Conservation (phyloP, 306 rosid species). For the Biancaea sappan region DNA sequence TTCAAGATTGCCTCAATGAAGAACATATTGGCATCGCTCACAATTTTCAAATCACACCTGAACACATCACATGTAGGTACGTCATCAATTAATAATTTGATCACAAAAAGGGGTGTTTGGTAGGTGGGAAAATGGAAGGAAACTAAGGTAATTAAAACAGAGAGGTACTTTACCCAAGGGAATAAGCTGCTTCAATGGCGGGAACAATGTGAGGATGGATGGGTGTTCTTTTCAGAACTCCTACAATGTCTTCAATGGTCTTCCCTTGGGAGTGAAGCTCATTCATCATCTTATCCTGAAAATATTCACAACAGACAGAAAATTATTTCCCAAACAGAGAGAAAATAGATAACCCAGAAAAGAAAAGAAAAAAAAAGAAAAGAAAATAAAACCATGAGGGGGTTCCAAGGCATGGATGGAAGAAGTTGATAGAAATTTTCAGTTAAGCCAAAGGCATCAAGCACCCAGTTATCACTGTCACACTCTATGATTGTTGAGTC, state of each 20-base stretch:
- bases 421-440: constrained; percentile 58
- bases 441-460: constrained; percentile 51
- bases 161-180: constrained; percentile 53
- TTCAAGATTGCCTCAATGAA: constrained; percentile 64
- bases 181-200: constrained; percentile 56
- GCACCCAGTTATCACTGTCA: constrained; percentile 78
- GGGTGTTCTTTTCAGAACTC: constrained; percentile 52
- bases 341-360: background rate
- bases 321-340: background rate
- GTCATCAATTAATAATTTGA: too few species aligned
- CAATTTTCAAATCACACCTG: constrained; percentile 69
- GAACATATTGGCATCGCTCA: constrained; percentile 68
- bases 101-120: background rate
- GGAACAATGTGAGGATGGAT: constrained; percentile 53
- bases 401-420: constrained; percentile 56
- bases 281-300: constrained; percentile 61
- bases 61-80: too few species aligned
- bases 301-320: background rate
- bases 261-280: constrained; percentile 60
- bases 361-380: background rate
- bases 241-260: constrained; percentile 48
- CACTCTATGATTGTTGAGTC: constrained; percentile 67
- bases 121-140: background rate
- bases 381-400: constrained; percentile 55
- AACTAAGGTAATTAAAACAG: background rate